A percentile compares a stretch with the other conserved stretches of the same genome.
Conservation (phyloP, 2,329 filamentous ascomycete species). For the Trichoderma citrinoviride region DNA sequence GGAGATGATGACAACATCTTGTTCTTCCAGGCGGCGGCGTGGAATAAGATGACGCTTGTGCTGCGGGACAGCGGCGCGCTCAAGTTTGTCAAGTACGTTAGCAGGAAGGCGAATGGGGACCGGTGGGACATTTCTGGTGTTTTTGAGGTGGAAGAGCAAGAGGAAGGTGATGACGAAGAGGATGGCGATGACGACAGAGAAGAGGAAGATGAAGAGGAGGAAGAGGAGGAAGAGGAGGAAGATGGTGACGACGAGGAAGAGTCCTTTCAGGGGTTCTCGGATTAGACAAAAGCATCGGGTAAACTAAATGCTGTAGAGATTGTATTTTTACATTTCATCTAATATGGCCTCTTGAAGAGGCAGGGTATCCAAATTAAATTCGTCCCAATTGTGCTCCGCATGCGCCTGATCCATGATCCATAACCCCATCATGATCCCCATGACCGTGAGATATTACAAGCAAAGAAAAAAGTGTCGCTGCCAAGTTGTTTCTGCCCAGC, state of each 20-base stretch:
- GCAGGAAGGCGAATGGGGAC: constrained; percentile 76
- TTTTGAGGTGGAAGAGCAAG: constrained; percentile 66
- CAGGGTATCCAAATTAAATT: constrained; percentile 13
- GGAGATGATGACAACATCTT: constrained; percentile 72
- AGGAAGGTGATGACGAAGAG: constrained; percentile 38
- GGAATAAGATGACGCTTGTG: constrained; percentile 92
- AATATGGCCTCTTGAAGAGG: background rate
- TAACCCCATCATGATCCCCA: too few relatives aligned
- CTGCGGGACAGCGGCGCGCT: constrained; percentile 81
- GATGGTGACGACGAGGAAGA: constrained; percentile 50
- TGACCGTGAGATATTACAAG: too few relatives aligned
- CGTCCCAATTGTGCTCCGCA: background rate
- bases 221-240: constrained; percentile 40
- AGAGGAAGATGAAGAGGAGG: constrained; percentile 44
- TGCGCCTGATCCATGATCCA: background rate
- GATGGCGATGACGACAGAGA: constrained; percentile 34
- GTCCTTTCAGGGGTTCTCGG: constrained; percentile 59
- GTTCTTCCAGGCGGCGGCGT: constrained; percentile 63
- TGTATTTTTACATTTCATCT: background rate
- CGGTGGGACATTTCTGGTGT: constrained; percentile 86
- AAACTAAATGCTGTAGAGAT: background rate
- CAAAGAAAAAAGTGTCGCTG: background rate
- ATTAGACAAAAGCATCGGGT: constrained; percentile 26
- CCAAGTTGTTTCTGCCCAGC: background rate
- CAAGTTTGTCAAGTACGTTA: constrained; percentile 96